Evolutionary conservation across 306 rosid species (phyloP).

Genomic region (Hippophae tibetana): DNA sequence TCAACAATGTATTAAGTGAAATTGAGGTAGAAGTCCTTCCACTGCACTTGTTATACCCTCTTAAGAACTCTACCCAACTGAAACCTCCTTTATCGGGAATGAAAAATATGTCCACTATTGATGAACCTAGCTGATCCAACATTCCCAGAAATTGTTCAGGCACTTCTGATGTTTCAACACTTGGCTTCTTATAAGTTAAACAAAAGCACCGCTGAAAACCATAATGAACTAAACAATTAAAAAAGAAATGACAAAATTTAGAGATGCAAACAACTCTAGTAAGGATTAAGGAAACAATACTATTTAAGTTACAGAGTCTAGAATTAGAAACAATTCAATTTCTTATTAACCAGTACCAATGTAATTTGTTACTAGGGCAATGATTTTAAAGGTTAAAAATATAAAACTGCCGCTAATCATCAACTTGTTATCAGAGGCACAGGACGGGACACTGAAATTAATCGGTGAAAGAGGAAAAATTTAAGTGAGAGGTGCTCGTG

Average conservation of each 20-base stretch:
- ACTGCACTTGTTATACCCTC: conserved; percentile 65
- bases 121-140: conserved; percentile 54
- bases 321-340: no score
- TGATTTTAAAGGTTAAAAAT: no score
- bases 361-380: no score
- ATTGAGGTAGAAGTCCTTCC: conserved; percentile 50
- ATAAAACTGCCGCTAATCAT: no score
- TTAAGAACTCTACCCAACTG: conserved; percentile 64
- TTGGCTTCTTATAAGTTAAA: conserved; percentile 29
- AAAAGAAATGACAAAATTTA: background rate
- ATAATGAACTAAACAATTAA: background rate
- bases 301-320: no score
- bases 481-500: background rate
- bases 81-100: conserved; percentile 43
- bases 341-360: no score
- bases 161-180: conserved; percentile 15
- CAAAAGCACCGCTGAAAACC: conserved; percentile 52
- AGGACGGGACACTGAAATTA: background rate
- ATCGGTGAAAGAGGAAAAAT: background rate
- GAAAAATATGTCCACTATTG: conserved; percentile 51
- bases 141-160: conserved; percentile 38
- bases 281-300: background rate
- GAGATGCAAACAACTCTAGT: background rate
- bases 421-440: background rate
- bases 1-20: conserved; percentile 39